A percentile compares a stretch with the other conserved stretches of the same genome.
These are phyloP conservation scores for Zangia roseola DNA, from an alignment of 768 basidiomycete genomes.

Conservation along the genomic window DNA sequence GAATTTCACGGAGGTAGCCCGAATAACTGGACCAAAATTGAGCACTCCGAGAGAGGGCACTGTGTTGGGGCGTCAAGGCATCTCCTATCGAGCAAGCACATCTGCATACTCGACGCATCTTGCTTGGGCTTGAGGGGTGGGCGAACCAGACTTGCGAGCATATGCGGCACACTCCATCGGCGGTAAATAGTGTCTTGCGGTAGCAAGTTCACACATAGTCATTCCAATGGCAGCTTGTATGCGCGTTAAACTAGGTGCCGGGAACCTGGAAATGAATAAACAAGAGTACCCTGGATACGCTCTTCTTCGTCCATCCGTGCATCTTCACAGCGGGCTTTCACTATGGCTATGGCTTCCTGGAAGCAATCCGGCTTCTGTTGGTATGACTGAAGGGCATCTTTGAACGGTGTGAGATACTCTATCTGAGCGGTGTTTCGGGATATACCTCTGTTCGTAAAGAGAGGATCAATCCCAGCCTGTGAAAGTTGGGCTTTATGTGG, in stretches of 20 bases:
- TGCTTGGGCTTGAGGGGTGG: slow-evolving; percentile 33
- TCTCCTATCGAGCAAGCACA: neutral
- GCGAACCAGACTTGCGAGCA: slow-evolving; percentile 2
- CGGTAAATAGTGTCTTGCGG: slow-evolving; percentile 62
- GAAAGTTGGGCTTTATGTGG: slow-evolving; percentile 17
- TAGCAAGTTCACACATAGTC: slow-evolving; percentile 79
- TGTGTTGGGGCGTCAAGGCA: slow-evolving; percentile 25
- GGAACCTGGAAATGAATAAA: neutral
- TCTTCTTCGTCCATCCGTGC: slow-evolving; percentile 60
- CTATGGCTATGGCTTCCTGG: slow-evolving; percentile 46
- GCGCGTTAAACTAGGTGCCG: slow-evolving; percentile 12
- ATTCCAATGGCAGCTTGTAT: slow-evolving; percentile 68
- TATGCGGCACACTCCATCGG: slow-evolving; percentile 60
- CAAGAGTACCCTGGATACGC: slow-evolving; percentile 54
- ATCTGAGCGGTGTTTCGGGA: slow-evolving; percentile 4
- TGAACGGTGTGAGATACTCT: slow-evolving; percentile 8
- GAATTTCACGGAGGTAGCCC: slow-evolving; percentile 75
- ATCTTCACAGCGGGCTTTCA: slow-evolving; percentile 51
- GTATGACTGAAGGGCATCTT: slow-evolving; percentile 45
- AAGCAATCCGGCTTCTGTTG: slow-evolving; percentile 62
- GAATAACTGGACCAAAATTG: slow-evolving; percentile 88
- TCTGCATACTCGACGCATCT: slow-evolving; percentile 51
- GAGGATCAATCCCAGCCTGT: slow-evolving; percentile 18
- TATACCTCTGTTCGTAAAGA: slow-evolving; percentile 18
- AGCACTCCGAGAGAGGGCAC: slow-evolving; percentile 72